phyloP scores from a whole-genome alignment of 2,329 filamentous ascomycete genomes.

The Colletotrichum eleusines region DNA sequence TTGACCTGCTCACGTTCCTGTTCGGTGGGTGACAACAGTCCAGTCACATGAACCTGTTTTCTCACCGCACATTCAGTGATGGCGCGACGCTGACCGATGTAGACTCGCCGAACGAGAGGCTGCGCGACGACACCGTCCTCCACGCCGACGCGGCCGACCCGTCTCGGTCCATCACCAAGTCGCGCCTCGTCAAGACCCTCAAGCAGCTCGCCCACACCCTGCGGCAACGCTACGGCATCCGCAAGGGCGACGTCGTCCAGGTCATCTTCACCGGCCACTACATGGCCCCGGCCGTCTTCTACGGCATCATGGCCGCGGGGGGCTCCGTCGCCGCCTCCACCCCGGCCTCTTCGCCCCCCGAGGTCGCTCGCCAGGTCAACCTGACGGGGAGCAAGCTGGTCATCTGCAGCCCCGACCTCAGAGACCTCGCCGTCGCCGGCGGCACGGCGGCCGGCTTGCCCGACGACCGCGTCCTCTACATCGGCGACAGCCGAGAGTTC shows the following conservation, averaged over 20 bases:
- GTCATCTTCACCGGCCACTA: constrained; percentile 68
- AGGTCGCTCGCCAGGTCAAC: constrained; percentile 61
- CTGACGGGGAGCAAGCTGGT: constrained; percentile 55
- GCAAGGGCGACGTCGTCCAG: constrained; percentile 63
- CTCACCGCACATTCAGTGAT: background rate
- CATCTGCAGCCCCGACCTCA: constrained; percentile 61
- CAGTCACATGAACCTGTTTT: background rate
- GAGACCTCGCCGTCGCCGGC: constrained; percentile 61
- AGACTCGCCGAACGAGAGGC: constrained; percentile 27
- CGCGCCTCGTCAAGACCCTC: constrained; percentile 60
- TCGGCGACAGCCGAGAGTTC: constrained; percentile 42
- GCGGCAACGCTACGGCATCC: constrained; percentile 63
- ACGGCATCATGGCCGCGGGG: constrained; percentile 68
- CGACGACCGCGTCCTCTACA: constrained; percentile 46
- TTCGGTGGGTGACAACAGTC: constrained; percentile 53
- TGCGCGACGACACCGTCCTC: constrained; percentile 62
- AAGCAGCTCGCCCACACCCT: constrained; percentile 68
- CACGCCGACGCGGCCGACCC: constrained; percentile 70
- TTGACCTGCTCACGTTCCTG: constrained; percentile 58
- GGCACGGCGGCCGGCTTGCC: constrained; percentile 60
- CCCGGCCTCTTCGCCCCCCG: constrained; percentile 61
- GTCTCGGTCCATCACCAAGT: constrained; percentile 65
- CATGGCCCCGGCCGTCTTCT: constrained; percentile 66
- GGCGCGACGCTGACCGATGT: background rate
- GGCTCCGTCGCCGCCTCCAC: constrained; percentile 70